Conservation (phyloP, 331 rosid species). For the Cydonia oblonga region DNA sequence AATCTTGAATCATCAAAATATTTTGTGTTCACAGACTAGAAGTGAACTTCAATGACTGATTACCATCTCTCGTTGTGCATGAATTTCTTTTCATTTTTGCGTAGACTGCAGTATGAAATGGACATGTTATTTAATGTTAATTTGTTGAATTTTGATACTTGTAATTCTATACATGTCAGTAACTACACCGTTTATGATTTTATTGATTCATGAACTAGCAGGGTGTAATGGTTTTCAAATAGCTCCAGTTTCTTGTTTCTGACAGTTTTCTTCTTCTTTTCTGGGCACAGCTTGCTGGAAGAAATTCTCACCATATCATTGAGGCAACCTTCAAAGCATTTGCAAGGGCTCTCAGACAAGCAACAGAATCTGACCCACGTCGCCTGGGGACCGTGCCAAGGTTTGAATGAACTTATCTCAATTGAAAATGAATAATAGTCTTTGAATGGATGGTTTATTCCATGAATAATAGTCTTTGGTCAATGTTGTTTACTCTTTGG, state of each 20-base stretch:
- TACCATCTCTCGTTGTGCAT: neutral
- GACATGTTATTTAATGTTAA: neutral
- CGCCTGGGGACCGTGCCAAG: constrained; percentile 79
- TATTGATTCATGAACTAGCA: neutral
- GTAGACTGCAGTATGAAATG: neutral
- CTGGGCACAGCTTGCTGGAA: constrained; percentile 61
- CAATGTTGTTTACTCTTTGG: neutral
- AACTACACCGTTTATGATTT: neutral
- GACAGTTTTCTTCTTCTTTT: neutral
- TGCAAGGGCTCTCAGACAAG: constrained; percentile 96
- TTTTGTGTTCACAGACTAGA: neutral
- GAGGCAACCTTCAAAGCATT: constrained; percentile 98
- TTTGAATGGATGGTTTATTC: neutral
- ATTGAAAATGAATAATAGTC: neutral
- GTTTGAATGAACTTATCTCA: constrained; percentile 24
- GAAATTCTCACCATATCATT: constrained; percentile 85
- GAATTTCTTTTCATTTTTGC: too few relatives aligned
- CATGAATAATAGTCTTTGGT: neutral
- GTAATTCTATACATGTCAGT: neutral
- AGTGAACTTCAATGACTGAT: neutral
- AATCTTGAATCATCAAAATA: neutral
- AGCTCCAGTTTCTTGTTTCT: constrained; percentile 10
- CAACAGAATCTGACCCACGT: constrained; percentile 71
- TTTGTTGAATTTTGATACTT: neutral
- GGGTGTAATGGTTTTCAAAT: neutral